Evolutionary conservation across 225 moss, liverwort and hornwort species (phyloP).

Genomic region (Sphagnum contortum): DNA sequence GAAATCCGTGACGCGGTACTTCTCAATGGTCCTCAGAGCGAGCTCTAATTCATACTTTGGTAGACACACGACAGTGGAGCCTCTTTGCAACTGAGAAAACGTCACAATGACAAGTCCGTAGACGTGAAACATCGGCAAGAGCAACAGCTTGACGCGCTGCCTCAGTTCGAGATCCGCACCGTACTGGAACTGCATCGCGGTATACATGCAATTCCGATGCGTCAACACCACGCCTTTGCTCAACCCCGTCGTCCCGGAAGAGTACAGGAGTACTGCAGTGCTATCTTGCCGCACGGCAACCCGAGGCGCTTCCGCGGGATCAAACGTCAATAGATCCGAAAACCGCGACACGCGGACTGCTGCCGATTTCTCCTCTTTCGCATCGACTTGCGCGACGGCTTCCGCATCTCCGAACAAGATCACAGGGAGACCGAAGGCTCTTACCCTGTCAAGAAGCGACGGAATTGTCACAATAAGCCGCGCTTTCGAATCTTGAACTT

Average conservation of each 20-base stretch:
- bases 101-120: conserved; percentile 27
- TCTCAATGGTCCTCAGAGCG: conserved; percentile 19
- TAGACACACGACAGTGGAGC: conserved; percentile 13
- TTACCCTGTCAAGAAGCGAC: conserved; percentile 13
- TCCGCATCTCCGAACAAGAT: conserved; percentile 8
- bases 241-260: conserved; percentile 41
- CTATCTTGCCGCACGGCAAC: conserved; percentile 26
- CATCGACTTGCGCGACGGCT: not conserved
- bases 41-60: conserved; percentile 26
- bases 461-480: conserved; percentile 16
- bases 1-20: conserved; percentile 31
- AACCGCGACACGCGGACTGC: conserved; percentile 6
- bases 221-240: conserved; percentile 36
- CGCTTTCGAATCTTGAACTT: conserved; percentile 23
- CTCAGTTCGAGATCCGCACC: conserved; percentile 5
- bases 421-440: conserved; percentile 8
- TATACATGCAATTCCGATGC: conserved; percentile 19
- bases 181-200: conserved; percentile 13
- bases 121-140: conserved; percentile 38
- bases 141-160: conserved; percentile 15
- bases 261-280: conserved; percentile 35
- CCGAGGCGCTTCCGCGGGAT: conserved; percentile 18
- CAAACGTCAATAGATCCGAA: conserved; percentile 24
- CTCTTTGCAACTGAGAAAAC: conserved; percentile 20
- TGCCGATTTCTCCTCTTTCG: conserved; percentile 5